Conservation (phyloP, 1,139 yeast species). For the Geotrichum carabidarum region DNA sequence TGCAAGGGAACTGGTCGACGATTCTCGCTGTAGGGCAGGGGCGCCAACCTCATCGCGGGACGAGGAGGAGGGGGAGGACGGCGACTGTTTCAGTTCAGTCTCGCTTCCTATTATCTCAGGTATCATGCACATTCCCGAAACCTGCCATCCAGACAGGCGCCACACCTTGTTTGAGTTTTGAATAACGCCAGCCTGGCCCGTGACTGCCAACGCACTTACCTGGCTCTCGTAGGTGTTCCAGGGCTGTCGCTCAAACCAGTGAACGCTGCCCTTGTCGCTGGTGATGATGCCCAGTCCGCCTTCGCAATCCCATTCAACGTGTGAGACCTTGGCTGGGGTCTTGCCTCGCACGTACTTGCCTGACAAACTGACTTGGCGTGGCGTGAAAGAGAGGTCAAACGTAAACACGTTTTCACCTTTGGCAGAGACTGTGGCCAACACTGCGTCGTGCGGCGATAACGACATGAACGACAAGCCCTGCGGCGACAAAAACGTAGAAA, state of each 20-base stretch:
- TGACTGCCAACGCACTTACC: conserved; percentile 11
- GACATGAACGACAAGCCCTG: conserved; percentile 60
- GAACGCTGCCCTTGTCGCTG: conserved; percentile 55
- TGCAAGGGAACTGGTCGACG: background rate
- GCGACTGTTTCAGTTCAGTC: conserved; percentile 4
- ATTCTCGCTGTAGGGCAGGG: background rate
- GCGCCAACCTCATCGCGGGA: background rate
- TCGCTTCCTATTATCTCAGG: conserved; percentile 17
- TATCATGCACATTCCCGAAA: conserved; percentile 24
- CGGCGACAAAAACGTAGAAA: conserved; percentile 55
- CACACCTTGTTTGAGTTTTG: conserved; percentile 29
- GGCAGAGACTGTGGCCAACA: conserved; percentile 51
- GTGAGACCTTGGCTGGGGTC: conserved; percentile 52
- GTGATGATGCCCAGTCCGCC: conserved; percentile 55
- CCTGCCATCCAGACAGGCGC: conserved; percentile 31
- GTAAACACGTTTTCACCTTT: conserved; percentile 61
- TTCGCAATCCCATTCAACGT: conserved; percentile 50
- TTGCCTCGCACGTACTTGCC: conserved; percentile 63
- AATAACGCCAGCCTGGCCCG: conserved; percentile 31
- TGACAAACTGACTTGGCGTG: conserved; percentile 48
- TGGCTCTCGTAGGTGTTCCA: conserved; percentile 17
- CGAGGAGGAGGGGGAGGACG: background rate
- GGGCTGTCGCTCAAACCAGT: conserved; percentile 46
- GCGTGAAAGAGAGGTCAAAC: conserved; percentile 59
- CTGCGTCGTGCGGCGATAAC: conserved; percentile 58